Conservation (phyloP, 352 stramenopile species). For the Salisapilia sapeloensis region DNA sequence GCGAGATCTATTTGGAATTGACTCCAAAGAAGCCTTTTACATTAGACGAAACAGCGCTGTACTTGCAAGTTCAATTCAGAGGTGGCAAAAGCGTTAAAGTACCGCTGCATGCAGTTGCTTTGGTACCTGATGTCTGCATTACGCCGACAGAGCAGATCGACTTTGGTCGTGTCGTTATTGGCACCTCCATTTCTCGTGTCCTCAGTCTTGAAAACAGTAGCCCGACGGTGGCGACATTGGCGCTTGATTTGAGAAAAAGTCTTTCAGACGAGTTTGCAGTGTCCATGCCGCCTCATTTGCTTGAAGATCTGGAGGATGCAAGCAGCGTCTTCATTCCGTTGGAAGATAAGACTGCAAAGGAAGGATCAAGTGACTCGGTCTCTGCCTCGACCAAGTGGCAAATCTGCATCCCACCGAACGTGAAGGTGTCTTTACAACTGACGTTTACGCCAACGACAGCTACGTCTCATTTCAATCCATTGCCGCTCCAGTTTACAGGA, state of each 20-base stretch:
- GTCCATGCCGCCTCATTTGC: conserved; percentile 21
- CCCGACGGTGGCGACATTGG: conserved; percentile 56
- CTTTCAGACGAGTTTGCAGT: conserved; percentile 53
- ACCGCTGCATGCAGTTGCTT: conserved; percentile 30
- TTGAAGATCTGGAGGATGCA: conserved; percentile 47
- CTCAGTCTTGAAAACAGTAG: conserved; percentile 70
- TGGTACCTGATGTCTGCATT: conserved; percentile 73
- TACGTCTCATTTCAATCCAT: conserved; percentile 23
- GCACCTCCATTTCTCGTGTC: conserved; percentile 32
- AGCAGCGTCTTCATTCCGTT: conserved; percentile 67
- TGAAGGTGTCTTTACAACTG: conserved; percentile 55
- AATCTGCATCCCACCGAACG: conserved; percentile 45
- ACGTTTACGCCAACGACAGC: conserved; percentile 39
- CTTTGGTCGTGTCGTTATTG: conserved; percentile 76
- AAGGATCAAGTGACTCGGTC: conserved; percentile 4
- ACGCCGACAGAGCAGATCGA: conserved; percentile 15
- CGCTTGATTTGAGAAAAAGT: conserved; percentile 38
- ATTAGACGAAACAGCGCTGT: conserved; percentile 12
- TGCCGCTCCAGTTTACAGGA: conserved; percentile 55
- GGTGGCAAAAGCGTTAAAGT: conserved; percentile 54
- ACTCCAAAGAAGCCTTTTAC: conserved; percentile 26
- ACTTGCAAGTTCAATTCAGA: conserved; percentile 43
- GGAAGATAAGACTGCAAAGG: neutral
- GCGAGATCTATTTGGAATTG: conserved; percentile 33
- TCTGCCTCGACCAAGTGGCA: conserved; percentile 38